A percentile compares a stretch with the other conserved stretches of the same genome.
phyloP scores from a whole-genome alignment of 108 stramenopile species.

The Skeletonema costatum region DNA sequence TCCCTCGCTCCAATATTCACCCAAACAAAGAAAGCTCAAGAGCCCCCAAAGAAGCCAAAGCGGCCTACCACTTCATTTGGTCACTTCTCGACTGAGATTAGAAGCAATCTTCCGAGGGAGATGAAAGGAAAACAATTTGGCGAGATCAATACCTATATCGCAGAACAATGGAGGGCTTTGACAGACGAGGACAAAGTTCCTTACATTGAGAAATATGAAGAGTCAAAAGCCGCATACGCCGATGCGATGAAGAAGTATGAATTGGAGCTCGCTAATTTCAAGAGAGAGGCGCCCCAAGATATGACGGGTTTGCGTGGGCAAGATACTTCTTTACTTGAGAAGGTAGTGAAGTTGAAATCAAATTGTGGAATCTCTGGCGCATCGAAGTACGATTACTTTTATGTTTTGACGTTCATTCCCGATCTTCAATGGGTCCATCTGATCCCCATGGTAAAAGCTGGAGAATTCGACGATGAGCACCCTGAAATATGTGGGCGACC shows the following conservation, averaged over 20 bases:
- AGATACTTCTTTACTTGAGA: conserved; percentile 68
- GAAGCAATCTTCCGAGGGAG: conserved; percentile 31
- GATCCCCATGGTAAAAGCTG: conserved; percentile 77
- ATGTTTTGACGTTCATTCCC: conserved; percentile 85
- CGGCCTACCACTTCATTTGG: conserved; percentile 49
- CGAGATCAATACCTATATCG: conserved; percentile 36
- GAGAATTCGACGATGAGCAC: conserved; percentile 64
- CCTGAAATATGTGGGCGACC: conserved; percentile 67
- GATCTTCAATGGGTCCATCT: conserved; percentile 89
- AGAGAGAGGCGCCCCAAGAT: conserved; percentile 23
- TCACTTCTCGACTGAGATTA: conserved; percentile 37
- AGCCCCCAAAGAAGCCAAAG: conserved; percentile 55
- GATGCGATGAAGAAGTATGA: conserved; percentile 44
- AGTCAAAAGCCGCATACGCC: conserved; percentile 24
- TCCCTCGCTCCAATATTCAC: conserved; percentile 4
- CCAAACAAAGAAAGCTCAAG: conserved; percentile 12
- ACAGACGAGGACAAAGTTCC: conserved; percentile 38
- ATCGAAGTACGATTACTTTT: conserved; percentile 54
- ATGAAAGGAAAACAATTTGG: conserved; percentile 17
- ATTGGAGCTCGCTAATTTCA: conserved; percentile 38
- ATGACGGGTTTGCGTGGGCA: conserved; percentile 13
- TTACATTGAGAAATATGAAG: conserved; percentile 36
- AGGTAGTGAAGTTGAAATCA: conserved; percentile 73
- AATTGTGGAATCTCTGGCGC: conserved; percentile 44
- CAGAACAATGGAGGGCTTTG: conserved; percentile 51